Evolutionary conservation across 1,284 basidiomycete species (phyloP).

Genomic region (Gomphus bonarii): DNA sequence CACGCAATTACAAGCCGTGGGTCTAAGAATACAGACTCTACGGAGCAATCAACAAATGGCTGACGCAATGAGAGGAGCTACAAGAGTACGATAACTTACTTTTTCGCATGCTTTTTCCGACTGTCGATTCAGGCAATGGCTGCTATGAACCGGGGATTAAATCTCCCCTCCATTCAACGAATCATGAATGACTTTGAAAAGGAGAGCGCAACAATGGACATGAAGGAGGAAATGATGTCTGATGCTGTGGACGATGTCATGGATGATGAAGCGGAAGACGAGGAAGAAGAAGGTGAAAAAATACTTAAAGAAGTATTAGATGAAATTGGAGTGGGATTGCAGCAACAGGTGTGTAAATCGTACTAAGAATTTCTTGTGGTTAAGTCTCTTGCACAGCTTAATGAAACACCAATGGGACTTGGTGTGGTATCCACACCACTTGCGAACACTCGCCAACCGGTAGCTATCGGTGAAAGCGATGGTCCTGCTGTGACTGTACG

Average conservation of each 20-base stretch:
- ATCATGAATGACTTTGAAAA: slow-evolving; percentile 99
- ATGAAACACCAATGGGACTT: slow-evolving; percentile 71
- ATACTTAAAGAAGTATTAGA: slow-evolving; percentile 95
- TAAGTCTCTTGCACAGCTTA: slow-evolving; percentile 42
- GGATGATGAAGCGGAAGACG: slow-evolving; percentile 88
- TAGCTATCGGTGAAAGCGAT: slow-evolving; percentile 66
- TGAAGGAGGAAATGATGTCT: slow-evolving; percentile 99
- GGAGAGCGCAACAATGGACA: slow-evolving; percentile 97
- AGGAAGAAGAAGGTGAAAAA: slow-evolving; percentile 93
- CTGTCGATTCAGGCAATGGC: slow-evolving; percentile 75
- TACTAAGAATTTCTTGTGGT: not conserved
- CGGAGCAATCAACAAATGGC: slow-evolving; percentile 99
- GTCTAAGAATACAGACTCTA: slow-evolving; percentile 91
- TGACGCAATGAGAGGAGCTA: slow-evolving; percentile 97
- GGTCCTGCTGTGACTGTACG: slow-evolving; percentile 17
- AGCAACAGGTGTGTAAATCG: slow-evolving; percentile 65
- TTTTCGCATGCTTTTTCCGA: not conserved
- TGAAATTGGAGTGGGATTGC: slow-evolving; percentile 90
- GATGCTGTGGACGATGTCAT: slow-evolving; percentile 98
- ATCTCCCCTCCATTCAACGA: slow-evolving; percentile 87
- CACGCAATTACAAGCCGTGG: slow-evolving; percentile 95
- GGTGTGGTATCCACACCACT: slow-evolving; percentile 49
- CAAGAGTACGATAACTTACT: slow-evolving; percentile 45
- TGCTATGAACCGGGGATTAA: slow-evolving; percentile 93
- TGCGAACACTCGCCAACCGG: slow-evolving; percentile 57